Conservation (phyloP, 345 rosid genomes). For the Eucalyptus marginata region DNA sequence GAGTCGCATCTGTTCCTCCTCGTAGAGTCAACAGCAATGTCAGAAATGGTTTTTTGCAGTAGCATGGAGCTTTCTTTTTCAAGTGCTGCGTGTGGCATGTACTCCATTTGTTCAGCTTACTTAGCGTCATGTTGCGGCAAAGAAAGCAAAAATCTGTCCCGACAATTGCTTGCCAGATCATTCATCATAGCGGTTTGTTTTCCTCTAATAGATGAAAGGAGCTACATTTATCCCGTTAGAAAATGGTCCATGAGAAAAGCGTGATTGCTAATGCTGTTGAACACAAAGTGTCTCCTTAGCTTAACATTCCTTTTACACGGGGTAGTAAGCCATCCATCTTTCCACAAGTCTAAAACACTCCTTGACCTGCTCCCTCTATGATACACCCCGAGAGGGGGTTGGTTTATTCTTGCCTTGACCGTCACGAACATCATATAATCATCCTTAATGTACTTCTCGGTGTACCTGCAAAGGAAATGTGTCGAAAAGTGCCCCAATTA, state of each 20-base stretch:
- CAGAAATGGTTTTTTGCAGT: background rate
- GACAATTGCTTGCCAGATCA: background rate
- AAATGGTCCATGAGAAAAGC: background rate
- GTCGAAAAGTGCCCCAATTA: no score
- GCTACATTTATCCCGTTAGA: background rate
- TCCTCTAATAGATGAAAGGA: background rate
- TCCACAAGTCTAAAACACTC: background rate
- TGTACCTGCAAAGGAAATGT: background rate
- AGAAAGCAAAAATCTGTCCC: background rate
- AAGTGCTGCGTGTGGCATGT: background rate
- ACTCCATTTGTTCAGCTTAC: background rate
- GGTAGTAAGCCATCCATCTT: background rate
- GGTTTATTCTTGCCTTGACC: background rate
- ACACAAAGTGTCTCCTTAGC: background rate
- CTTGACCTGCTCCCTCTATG: constrained; percentile 1
- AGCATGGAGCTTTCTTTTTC: background rate
- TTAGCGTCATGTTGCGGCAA: background rate
- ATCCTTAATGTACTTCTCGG: background rate
- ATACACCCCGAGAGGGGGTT: background rate
- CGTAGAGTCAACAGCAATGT: background rate
- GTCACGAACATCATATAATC: background rate
- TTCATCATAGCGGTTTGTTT: background rate
- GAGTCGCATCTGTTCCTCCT: background rate
- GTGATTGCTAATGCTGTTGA: background rate
- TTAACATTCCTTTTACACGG: background rate